Evolutionary conservation across 768 basidiomycete species (phyloP).

Genomic region (Serendipita sp.): DNA sequence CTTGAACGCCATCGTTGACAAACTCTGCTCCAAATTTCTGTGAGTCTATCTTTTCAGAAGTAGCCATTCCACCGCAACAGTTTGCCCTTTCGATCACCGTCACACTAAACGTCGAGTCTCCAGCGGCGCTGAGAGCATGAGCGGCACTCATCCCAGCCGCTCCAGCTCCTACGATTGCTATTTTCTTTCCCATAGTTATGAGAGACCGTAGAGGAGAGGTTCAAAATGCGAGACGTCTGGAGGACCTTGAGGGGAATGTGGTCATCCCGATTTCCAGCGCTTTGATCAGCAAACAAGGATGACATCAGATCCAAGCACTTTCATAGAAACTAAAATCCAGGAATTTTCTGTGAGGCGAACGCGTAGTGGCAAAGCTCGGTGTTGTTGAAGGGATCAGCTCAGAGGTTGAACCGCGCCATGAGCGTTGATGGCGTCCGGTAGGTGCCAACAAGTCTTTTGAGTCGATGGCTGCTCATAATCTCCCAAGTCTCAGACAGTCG

Average conservation of each 20-base stretch:
- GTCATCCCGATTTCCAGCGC: no score
- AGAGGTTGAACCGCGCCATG: neutral
- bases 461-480: slow-evolving; percentile 2
- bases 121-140: slow-evolving; percentile 18
- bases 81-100: slow-evolving; percentile 19
- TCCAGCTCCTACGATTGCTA: slow-evolving; percentile 11
- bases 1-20: slow-evolving; percentile 23
- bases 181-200: neutral
- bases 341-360: no score
- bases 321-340: neutral
- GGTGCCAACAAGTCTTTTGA: neutral
- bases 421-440: neutral
- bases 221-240: neutral
- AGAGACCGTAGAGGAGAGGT: neutral
- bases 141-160: slow-evolving; percentile 22
- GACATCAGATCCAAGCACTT: neutral
- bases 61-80: slow-evolving; percentile 21
- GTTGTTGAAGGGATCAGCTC: neutral
- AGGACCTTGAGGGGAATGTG: no score
- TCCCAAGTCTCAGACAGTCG: slow-evolving; percentile 46
- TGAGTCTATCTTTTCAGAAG: slow-evolving; percentile 19
- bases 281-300: neutral
- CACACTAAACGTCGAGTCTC: slow-evolving; percentile 19
- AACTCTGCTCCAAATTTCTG: slow-evolving; percentile 19
- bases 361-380: no score